Base-by-base conservation (phyloP, 495 filamentous ascomycete genomes). In the Aspergillus incahuasiensis region DNA sequence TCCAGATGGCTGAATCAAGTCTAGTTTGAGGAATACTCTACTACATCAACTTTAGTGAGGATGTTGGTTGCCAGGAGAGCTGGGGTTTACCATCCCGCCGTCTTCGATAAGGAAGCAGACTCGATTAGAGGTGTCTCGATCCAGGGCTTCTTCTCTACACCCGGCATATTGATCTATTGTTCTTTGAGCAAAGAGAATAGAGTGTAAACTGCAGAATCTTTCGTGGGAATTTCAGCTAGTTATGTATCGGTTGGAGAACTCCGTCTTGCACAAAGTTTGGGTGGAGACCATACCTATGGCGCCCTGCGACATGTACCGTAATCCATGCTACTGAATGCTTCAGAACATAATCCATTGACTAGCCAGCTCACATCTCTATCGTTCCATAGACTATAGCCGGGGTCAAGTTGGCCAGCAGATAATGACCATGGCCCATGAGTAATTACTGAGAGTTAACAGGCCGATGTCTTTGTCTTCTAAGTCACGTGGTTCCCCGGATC, bases 1-100 rank as follows among this genome's bases (percentile, higher is more conserved):
- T 32, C 90, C 91, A 0, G 87, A 87, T 2, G 92, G 92, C 63
- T 97, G 92, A 51, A 92, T 81, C 62, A 86, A 85, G 45, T 97
- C 92, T 41, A 96, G 79, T 69, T 97, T 97, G 63, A 97, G 86
- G 68, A 86, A 92, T 63, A 97, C 81, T 65, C 81, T 80, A 66
- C 84, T 87, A 53, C 47, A 62, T 51, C 55, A 54, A 0, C 54
- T 56, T 58, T 56, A 57, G 20, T 48, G 28, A 46, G 51, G 21
- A 40, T 20, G 8, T 7, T 7, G n/a, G 6, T 13, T 38, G 20
- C 48, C 12, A 16, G 15, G 7, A 25, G 46, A 16, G 13, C 2
- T n/a, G 15, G 24, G 15, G 22, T 75, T 63, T 69, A 89, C 86
- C 87, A 92, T 60, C 88, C 87, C 32, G 86, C 86, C 18, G 72